Base-by-base conservation (phyloP, 176 grass and related monocot species). In the Guadua angustifolia region DNA sequence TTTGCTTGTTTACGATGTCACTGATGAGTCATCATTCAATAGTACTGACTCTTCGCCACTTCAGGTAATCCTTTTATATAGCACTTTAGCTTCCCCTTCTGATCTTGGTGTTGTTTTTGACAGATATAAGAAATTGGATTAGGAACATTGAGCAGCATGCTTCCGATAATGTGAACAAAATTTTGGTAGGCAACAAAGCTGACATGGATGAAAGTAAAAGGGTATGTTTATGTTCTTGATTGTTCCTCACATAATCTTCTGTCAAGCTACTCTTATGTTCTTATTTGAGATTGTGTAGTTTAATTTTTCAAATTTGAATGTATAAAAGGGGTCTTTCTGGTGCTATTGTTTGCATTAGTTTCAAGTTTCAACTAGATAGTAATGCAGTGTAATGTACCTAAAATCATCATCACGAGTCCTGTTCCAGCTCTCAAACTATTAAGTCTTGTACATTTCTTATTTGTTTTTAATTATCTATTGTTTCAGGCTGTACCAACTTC, bases 201-300 rank as follows among this genome's bases (percentile, higher is more conserved):
- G 90, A 89, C 32, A 92, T 92, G 90, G 90, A 89, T 84, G 87
- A 92, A 80, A 92, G 90, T 75, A 92, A 89, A 89, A 86, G 90
- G 75, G 90, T 92, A 84, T 77, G 47, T 18, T 79, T 17, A 1
- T 63, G 1, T 66, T 29, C 4, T 12, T 50, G 19, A 71, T 19
- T 18, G 44, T 42, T 29, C 44, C 15, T 74, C 22, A 36, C 2
- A 39, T 57, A 55, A 33, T 64, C 7, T 32, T 21, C 5, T 74
- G 8, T 68, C n/a, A 36, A 26, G 47, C 17, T 84, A 24, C 22
- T 73, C 6, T 50, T 14, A 19, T 61, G 19, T 19, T 63, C 38
- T 24, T 57, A 38, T 61, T 72, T 0, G 1, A 47, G 52, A 72
- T 73, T 73, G 25, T 9, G 38, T 46, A 56, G 8, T 85, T 84